Percentiles rank a stretch among this genome's conserved stretches.
Conservation (phyloP, 148 eudicot genomes). For the Silene conica region DNA sequence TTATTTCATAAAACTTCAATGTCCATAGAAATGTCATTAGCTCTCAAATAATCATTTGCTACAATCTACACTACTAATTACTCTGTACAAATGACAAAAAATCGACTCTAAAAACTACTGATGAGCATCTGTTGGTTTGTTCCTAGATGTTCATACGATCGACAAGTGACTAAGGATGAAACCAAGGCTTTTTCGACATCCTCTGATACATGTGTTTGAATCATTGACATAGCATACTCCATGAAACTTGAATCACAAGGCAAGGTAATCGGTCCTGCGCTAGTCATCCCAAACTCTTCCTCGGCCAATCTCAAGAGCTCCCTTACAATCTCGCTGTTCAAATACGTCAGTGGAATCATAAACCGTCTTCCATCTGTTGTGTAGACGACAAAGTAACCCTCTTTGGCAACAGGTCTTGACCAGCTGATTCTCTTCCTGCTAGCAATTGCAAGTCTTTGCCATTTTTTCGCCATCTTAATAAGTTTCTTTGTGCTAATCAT, state of each 20-base stretch:
- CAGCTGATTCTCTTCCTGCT: slow-evolving; percentile 17
- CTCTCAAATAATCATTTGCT: neutral
- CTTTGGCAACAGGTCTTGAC: neutral
- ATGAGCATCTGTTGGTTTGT: slow-evolving; percentile 1
- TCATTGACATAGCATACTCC: slow-evolving; percentile 31
- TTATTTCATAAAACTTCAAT: neutral
- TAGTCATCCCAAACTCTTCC: slow-evolving; percentile 39
- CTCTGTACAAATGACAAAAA: neutral
- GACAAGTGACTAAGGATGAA: slow-evolving; percentile 13
- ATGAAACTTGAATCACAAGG: slow-evolving; percentile 41
- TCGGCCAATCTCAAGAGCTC: slow-evolving; percentile 38
- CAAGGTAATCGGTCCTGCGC: slow-evolving; percentile 38
- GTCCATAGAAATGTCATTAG: neutral
- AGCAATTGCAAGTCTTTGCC: slow-evolving; percentile 18
- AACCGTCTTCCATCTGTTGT: slow-evolving; percentile 23
- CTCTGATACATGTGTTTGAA: slow-evolving; percentile 25
- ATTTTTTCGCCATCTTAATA: slow-evolving; percentile 23
- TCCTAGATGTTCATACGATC: slow-evolving; percentile 11
- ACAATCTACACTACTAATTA: neutral
- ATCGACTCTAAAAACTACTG: slow-evolving; percentile 14
- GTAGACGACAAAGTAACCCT: neutral
- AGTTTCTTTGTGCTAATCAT: slow-evolving; percentile 28
- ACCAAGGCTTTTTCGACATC: slow-evolving; percentile 13
- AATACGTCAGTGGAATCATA: slow-evolving; percentile 19
- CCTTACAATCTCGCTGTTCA: slow-evolving; percentile 23